phyloP scores from a whole-genome alignment of 2,329 filamentous ascomycete genomes.

The Exophiala bonariae region DNA sequence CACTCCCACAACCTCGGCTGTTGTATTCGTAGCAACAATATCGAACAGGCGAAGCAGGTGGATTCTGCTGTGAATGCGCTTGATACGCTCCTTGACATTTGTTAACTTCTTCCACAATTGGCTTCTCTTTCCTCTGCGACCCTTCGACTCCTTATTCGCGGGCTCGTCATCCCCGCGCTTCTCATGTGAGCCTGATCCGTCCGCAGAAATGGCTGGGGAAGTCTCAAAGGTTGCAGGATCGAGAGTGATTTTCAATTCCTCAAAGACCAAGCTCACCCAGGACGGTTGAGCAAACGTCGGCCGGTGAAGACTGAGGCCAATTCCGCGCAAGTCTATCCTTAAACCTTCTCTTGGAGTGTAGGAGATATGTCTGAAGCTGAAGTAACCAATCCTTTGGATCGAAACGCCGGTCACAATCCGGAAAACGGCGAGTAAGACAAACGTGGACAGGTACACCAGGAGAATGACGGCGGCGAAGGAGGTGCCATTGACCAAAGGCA shows the following conservation, averaged over 20 bases:
- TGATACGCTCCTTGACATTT: conserved; percentile 78
- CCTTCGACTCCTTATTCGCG: conserved; percentile 28
- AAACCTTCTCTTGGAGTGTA: conserved; percentile 88
- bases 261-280: conserved; percentile 88
- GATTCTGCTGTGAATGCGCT: conserved; percentile 80
- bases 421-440: conserved; percentile 88
- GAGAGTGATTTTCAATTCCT: conserved; percentile 79
- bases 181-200: conserved; percentile 21
- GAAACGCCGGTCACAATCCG: conserved; percentile 92
- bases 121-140: conserved; percentile 47
- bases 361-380: conserved; percentile 85
- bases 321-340: conserved; percentile 82
- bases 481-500: conserved; percentile 61
- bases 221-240: conserved; percentile 67
- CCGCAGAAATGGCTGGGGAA: conserved; percentile 10
- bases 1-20: conserved; percentile 74
- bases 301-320: conserved; percentile 84
- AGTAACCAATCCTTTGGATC: conserved; percentile 91
- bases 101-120: conserved; percentile 81
- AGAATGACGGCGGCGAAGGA: conserved; percentile 86
- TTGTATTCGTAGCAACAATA: conserved; percentile 78
- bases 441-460: conserved; percentile 84
- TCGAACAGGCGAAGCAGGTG: conserved; percentile 89
- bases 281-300: conserved; percentile 97
- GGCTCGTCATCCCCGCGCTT: conserved; percentile 15